A percentile compares a stretch with the other conserved stretches of the same genome.
Evolutionary conservation across 495 filamentous ascomycete species (phyloP).

Genomic region (Xylaria curta): DNA sequence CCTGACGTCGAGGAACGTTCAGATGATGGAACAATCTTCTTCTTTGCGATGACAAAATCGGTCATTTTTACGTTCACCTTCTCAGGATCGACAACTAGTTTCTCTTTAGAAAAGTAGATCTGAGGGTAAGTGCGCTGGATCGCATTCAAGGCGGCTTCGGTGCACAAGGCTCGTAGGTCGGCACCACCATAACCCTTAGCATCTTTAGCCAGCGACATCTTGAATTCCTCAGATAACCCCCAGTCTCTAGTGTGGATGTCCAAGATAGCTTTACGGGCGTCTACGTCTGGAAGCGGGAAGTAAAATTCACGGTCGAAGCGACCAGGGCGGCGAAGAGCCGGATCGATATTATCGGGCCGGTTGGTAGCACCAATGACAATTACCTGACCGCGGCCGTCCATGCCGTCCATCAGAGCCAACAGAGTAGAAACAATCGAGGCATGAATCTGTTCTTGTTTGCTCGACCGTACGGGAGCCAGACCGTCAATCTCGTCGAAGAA

Average conservation of each 20-base stretch:
- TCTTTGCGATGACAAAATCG: conserved; percentile 95
- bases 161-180: conserved; percentile 91
- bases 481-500: conserved; percentile 99
- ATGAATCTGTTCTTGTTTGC: conserved; percentile 98
- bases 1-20: conserved; percentile 84
- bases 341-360: conserved; percentile 95
- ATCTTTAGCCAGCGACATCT: conserved; percentile 79
- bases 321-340: conserved; percentile 89
- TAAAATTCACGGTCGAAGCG: conserved; percentile 98
- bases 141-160: conserved; percentile 97
- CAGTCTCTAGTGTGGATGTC: conserved; percentile 96
- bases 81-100: conserved; percentile 84
- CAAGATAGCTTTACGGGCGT: conserved; percentile 81
- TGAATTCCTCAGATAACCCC: conserved; percentile 80
- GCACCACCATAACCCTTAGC: conserved; percentile 98
- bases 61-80: conserved; percentile 84
- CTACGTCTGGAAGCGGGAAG: conserved; percentile 85
- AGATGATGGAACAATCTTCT: conserved; percentile 94
- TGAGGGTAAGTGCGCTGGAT: conserved; percentile 95
- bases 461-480: conserved; percentile 91
- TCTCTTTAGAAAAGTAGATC: conserved; percentile 89
- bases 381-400: conserved; percentile 97
- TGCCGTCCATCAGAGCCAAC: conserved; percentile 96
- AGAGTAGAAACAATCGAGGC: conserved; percentile 96
- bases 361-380: conserved; percentile 99